phyloP scores from a whole-genome alignment of 805 yeast genomes.

The Pichia nanzhaoensis region DNA sequence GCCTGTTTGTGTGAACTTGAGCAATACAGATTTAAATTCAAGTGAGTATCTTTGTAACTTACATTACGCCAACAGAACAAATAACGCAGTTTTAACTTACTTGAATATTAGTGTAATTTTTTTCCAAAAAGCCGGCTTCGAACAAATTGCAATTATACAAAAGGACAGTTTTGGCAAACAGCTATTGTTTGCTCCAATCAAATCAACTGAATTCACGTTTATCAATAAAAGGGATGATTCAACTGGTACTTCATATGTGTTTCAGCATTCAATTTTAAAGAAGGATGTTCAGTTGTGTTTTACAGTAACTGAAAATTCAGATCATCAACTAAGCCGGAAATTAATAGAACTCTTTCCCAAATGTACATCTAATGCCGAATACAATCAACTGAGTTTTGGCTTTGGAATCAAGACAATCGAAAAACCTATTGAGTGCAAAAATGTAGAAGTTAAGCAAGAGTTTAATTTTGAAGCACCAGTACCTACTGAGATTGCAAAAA shows the following conservation, averaged over 20 bases:
- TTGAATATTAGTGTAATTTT: slow-evolving; percentile 17
- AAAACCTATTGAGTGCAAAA: background rate
- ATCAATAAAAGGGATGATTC: slow-evolving; percentile 11
- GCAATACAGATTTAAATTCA: slow-evolving; percentile 3
- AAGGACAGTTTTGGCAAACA: slow-evolving; percentile 26
- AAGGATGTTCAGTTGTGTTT: slow-evolving; percentile 13
- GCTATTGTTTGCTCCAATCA: slow-evolving; percentile 31
- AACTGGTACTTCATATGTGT: slow-evolving; percentile 12
- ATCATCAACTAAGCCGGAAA: background rate
- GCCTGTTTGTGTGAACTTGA: slow-evolving; percentile 19
- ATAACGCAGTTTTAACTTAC: slow-evolving; percentile 20
- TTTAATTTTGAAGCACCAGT: too few species aligned
- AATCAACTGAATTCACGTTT: slow-evolving; percentile 24
- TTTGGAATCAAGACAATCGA: slow-evolving; percentile 5
- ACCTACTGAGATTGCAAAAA: background rate
- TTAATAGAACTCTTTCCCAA: slow-evolving; percentile 12
- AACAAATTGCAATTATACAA: slow-evolving; percentile 25
- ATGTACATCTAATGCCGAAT: background rate
- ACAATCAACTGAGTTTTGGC: slow-evolving; percentile 2
- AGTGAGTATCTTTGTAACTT: slow-evolving; percentile 17
- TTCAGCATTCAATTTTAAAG: slow-evolving; percentile 13
- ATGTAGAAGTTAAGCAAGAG: too few species aligned
- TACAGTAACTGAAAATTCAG: slow-evolving; percentile 3
- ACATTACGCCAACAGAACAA: slow-evolving; percentile 22
- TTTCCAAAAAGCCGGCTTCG: slow-evolving; percentile 8